These are phyloP conservation scores for Sugiyamaella neomexicana DNA, from an alignment of 1,139 yeast genomes.

Conservation along the genomic window DNA sequence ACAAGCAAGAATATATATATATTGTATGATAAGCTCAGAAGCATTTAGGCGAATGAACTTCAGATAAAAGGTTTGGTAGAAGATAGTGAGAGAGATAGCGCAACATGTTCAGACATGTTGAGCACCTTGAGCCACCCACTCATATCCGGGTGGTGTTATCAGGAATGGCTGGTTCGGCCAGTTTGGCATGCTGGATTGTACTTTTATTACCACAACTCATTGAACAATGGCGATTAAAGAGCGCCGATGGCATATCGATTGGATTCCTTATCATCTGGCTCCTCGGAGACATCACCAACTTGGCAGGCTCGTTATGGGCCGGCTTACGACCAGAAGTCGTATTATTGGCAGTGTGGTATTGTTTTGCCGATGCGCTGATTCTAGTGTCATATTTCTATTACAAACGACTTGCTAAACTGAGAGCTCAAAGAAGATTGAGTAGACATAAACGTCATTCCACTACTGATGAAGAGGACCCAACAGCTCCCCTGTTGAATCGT, in stretches of 20 bases:
- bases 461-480: constrained; percentile 21
- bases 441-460: constrained; percentile 18
- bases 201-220: constrained; percentile 73
- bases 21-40: too few species aligned
- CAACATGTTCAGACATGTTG: neutral
- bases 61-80: too few species aligned
- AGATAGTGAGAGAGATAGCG: neutral
- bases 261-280: constrained; percentile 72
- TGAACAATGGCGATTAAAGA: constrained; percentile 76
- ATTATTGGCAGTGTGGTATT: constrained; percentile 71
- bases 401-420: constrained; percentile 25
- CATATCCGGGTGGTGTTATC: constrained; percentile 48
- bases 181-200: constrained; percentile 75
- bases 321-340: constrained; percentile 67
- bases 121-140: constrained; percentile 31
- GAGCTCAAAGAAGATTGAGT: constrained; percentile 13
- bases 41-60: too few species aligned
- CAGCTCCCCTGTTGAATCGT: constrained; percentile 30
- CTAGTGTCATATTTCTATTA: constrained; percentile 60
- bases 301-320: constrained; percentile 72
- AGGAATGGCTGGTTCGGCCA: constrained; percentile 62
- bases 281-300: constrained; percentile 68
- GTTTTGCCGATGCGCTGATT: constrained; percentile 65
- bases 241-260: constrained; percentile 77
- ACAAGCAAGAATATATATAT: too few species aligned